Conservation (phyloP, 2,329 filamentous ascomycete species). For the Epichloe aotearoae region DNA sequence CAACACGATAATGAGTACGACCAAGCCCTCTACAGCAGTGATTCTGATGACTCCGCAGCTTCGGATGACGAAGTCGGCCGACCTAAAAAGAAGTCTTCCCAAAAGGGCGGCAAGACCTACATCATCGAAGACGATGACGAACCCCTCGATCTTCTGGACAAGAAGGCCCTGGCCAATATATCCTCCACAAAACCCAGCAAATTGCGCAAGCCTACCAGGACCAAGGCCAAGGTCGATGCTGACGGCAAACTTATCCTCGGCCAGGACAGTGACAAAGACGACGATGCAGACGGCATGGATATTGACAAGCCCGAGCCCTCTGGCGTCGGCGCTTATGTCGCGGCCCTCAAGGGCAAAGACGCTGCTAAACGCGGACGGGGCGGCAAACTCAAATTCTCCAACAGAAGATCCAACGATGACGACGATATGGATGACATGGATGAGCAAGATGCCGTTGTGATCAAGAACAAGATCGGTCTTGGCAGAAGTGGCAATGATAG, state of each 20-base stretch:
- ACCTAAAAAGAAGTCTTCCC: constrained; percentile 30
- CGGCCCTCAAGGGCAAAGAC: constrained; percentile 55
- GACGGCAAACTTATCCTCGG: constrained; percentile 75
- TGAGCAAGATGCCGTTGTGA: constrained; percentile 35
- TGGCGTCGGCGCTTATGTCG: constrained; percentile 56
- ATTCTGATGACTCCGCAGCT: constrained; percentile 37
- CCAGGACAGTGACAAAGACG: constrained; percentile 35
- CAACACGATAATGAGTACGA: constrained; percentile 90
- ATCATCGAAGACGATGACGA: constrained; percentile 93
- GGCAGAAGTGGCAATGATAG: constrained; percentile 18
- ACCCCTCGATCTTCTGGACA: constrained; percentile 84
- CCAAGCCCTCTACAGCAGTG: constrained; percentile 83
- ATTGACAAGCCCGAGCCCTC: constrained; percentile 49
- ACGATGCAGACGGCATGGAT: constrained; percentile 44
- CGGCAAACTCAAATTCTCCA: constrained; percentile 59
- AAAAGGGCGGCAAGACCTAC: constrained; percentile 59
- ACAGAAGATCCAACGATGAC: constrained; percentile 37
- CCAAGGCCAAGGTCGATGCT: constrained; percentile 55
- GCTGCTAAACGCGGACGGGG: constrained; percentile 50
- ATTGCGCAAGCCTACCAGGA: constrained; percentile 39
- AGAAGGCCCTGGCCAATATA: constrained; percentile 80
- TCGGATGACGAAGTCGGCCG: constrained; percentile 42
- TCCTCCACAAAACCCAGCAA: constrained; percentile 75
- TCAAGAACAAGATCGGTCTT: constrained; percentile 36
- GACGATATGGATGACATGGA: constrained; percentile 41